phyloP scores from a whole-genome alignment of 164 flowering plant species.

The Taxillus chinensis region DNA sequence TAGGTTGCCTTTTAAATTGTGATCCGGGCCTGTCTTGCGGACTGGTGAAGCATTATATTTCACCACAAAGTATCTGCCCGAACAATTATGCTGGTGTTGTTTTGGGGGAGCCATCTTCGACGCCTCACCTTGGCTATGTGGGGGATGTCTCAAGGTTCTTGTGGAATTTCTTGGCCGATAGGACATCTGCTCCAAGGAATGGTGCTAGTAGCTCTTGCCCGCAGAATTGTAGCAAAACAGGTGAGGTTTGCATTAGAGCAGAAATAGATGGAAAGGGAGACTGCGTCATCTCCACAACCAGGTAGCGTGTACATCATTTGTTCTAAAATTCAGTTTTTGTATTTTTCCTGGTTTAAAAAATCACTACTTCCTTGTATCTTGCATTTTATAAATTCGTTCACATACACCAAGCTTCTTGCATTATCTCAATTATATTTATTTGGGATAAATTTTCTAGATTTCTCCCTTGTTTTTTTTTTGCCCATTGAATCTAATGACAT shows the following conservation, averaged over 20 bases:
- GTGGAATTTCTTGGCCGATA: slow-evolving; percentile 87
- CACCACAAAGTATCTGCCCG: slow-evolving; percentile 53
- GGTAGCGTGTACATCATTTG: slow-evolving; percentile 26
- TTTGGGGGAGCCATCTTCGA: slow-evolving; percentile 51
- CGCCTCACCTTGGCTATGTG: slow-evolving; percentile 33
- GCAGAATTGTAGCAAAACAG: slow-evolving; percentile 38
- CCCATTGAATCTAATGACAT: background rate
- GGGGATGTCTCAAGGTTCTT: slow-evolving; percentile 68
- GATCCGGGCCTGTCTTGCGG: slow-evolving; percentile 84
- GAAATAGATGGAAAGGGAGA: slow-evolving; percentile 59
- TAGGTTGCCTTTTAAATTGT: slow-evolving; percentile 69
- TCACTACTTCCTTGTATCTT: too few relatives aligned
- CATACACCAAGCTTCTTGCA: too few relatives aligned
- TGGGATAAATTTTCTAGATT: too few relatives aligned
- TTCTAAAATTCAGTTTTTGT: too few relatives aligned
- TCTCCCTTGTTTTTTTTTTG: background rate
- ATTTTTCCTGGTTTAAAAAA: too few relatives aligned
- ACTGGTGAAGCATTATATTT: slow-evolving; percentile 58
- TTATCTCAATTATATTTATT: too few relatives aligned
- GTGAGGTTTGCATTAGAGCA: slow-evolving; percentile 52
- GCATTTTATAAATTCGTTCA: too few relatives aligned
- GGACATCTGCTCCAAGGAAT: slow-evolving; percentile 37
- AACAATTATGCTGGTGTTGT: slow-evolving; percentile 87
- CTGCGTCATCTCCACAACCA: slow-evolving; percentile 75
- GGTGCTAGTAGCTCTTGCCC: slow-evolving; percentile 46